A percentile compares a stretch with the other conserved stretches of the same genome.
Evolutionary conservation across 306 rosid genomes (phyloP).

Genomic region (Lithocarpus polystachyus): DNA sequence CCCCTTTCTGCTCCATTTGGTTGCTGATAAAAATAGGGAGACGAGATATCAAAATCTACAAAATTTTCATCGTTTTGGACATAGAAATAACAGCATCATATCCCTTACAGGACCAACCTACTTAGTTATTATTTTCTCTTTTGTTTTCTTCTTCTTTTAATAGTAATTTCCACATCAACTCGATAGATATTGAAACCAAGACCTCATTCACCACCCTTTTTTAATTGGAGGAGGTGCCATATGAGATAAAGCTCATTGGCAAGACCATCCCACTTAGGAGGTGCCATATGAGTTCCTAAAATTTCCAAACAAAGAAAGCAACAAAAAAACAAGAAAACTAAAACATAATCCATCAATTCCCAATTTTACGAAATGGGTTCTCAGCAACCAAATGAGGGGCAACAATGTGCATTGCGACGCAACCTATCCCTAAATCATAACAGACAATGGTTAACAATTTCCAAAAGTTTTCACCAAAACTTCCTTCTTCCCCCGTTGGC

Average conservation of each 20-base stretch:
- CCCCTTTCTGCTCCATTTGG: constrained; percentile 45
- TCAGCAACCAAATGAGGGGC: not conserved
- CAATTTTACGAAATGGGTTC: no score
- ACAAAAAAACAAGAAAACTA: not conserved
- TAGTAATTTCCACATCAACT: no score
- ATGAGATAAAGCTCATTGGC: no score
- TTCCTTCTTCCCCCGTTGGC: no score
- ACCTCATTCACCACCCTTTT: no score
- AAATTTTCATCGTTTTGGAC: constrained; percentile 1
- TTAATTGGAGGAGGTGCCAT: no score
- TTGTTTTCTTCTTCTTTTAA: no score
- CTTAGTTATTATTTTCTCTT: no score
- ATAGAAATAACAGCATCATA: constrained; percentile 12
- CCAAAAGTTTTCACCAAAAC: not conserved
- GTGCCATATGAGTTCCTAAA: not conserved
- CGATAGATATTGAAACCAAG: no score
- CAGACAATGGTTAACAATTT: not conserved
- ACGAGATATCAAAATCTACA: constrained; percentile 38
- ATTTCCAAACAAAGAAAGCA: not conserved
- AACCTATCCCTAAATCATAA: not conserved
- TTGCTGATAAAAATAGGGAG: constrained; percentile 49
- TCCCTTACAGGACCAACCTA: not conserved
- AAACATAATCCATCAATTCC: not conserved
- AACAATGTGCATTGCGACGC: not conserved
- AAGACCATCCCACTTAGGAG: not conserved